Evolutionary conservation across 2,329 filamentous ascomycete genomes (phyloP), one percentile per base, ranked within the genome.

Genomic region (Cordyceps cateniannulata): DNA sequence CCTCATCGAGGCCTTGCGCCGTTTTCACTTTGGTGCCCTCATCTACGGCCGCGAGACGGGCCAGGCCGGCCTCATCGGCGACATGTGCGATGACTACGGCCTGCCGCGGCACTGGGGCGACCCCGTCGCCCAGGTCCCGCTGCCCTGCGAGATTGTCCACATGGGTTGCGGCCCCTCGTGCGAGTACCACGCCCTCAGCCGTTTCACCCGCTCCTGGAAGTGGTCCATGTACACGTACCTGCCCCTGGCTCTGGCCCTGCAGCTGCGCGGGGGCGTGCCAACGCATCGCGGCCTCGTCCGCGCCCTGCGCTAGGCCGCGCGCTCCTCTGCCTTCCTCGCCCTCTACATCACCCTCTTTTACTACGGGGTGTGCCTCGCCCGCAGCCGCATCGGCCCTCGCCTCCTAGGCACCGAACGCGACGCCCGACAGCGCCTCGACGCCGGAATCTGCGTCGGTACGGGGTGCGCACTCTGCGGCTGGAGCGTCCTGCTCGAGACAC

Each of bases 141-240:
- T 93, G 62, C 90, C 90, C 1, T 96, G 91, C 73, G 86, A 91
- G 71, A 79, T 96, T 65, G 90, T 95, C 3, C 91, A 96, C 74
- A 91, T 91, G 85, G 88, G 88, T 59, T 81, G 80, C 63, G 88
- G 90, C 2, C 79, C 84, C 1, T 90, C 79, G 60, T 92, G 91
- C 73, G 91, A 96, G 71, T 80, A 80, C 64, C 89, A 96, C 70
- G 89, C 88, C 3, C 62, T 87, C 24, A 81, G 80, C 62, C 84
- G 91, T 40, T 90, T 93, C 72, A 73, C 73, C 58, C 81, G 82
- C 58, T 86, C 88, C 3, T 93, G 90, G 80, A 79, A 79, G 62
- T 91, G 90, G 80, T 85, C 90, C 44, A 85, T 91, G 75, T 81
- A 81, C 42, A 91, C 89, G 20, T 93, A 96, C 69, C 77, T 93